Evolutionary conservation across 108 stramenopile species (phyloP).

Genomic region (Skeletonema menzelii): DNA sequence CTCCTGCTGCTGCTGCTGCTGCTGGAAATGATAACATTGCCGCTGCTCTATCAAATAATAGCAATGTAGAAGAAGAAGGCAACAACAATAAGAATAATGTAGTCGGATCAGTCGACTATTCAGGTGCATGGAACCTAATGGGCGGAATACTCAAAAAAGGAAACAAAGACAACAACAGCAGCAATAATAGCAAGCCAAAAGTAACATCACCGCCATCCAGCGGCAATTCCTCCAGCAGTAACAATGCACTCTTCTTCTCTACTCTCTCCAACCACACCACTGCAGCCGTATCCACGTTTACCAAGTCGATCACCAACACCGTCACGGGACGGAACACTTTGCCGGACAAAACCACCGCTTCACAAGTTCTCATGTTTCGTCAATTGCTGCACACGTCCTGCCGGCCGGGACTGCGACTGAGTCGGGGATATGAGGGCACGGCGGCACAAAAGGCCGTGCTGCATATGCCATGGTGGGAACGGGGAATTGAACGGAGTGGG

Average conservation of each 20-base stretch:
- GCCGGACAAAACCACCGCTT: slow-evolving; percentile 86
- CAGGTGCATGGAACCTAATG: background rate
- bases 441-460: slow-evolving; percentile 78
- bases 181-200: background rate
- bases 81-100: background rate
- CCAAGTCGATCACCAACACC: slow-evolving; percentile 24
- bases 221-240: background rate
- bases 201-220: background rate
- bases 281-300: slow-evolving; percentile 8
- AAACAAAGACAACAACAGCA: background rate
- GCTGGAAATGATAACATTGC: slow-evolving; percentile 10
- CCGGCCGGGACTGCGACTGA: slow-evolving; percentile 74
- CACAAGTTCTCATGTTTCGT: slow-evolving; percentile 87
- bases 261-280: slow-evolving; percentile 7
- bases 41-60: slow-evolving; percentile 1
- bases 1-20: background rate
- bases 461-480: slow-evolving; percentile 92
- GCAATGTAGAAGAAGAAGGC: background rate
- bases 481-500: slow-evolving; percentile 66
- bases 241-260: background rate
- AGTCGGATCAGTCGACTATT: background rate
- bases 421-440: slow-evolving; percentile 70
- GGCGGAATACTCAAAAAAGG: background rate
- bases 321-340: slow-evolving; percentile 63
- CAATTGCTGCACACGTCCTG: slow-evolving; percentile 86